Percentiles rank a stretch among this genome's conserved stretches.
Evolutionary conservation across 2,329 filamentous ascomycete genomes (phyloP).

Genomic region (Stachybotrys chlorohalonatus): DNA sequence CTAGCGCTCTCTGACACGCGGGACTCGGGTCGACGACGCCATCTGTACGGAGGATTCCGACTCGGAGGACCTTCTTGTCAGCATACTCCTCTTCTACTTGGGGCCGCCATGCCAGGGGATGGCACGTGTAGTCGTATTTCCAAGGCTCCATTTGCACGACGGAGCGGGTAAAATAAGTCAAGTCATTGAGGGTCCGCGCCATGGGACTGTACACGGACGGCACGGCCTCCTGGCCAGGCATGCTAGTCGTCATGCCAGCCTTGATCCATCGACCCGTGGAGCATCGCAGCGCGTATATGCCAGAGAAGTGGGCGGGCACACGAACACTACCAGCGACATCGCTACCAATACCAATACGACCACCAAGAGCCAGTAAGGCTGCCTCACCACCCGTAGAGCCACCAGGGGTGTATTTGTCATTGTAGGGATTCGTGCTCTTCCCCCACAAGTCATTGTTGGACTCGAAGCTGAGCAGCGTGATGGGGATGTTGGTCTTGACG

Average conservation of each 20-base stretch:
- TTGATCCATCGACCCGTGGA: conserved; percentile 89
- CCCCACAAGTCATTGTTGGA: conserved; percentile 76
- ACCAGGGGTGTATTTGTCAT: conserved; percentile 74
- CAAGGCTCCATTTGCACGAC: conserved; percentile 78
- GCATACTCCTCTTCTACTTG: conserved; percentile 50
- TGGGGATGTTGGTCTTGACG: conserved; percentile 84
- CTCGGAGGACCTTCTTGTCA: conserved; percentile 53
- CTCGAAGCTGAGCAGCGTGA: conserved; percentile 81
- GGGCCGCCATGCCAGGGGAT: conserved; percentile 71
- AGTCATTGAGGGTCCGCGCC: conserved; percentile 74
- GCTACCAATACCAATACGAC: conserved; percentile 80
- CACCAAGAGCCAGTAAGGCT: conserved; percentile 72
- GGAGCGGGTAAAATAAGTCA: conserved; percentile 74
- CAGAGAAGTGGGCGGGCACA: conserved; percentile 79
- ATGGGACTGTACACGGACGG: conserved; percentile 87
- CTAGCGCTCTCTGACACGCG: conserved; percentile 69
- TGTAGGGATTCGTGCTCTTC: conserved; percentile 72
- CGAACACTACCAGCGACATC: conserved; percentile 88
- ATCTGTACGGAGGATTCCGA: conserved; percentile 73
- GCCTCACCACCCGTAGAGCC: conserved; percentile 83
- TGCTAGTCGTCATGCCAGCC: conserved; percentile 71
- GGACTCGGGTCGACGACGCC: conserved; percentile 80
- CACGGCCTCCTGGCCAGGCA: conserved; percentile 87
- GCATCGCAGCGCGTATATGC: conserved; percentile 79
- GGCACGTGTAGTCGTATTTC: conserved; percentile 79